Evolutionary conservation across 148 eudicot species (phyloP), one percentile per base, ranked within the genome.

Genomic region (Suaeda aralocaspica): DNA sequence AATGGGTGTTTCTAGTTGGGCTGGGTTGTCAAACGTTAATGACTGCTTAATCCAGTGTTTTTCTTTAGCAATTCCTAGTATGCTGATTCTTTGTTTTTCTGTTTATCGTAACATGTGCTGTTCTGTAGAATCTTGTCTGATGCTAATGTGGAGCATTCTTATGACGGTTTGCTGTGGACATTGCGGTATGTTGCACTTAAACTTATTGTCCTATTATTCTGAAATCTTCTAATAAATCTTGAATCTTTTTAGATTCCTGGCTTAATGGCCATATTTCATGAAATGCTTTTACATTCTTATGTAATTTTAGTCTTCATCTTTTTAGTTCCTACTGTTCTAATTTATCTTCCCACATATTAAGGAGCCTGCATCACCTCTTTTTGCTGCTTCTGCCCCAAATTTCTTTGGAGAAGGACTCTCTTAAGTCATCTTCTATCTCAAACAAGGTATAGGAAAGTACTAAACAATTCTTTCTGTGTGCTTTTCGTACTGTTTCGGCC

Each of bases 121-220:
- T 52, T 6, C 41, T 72, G 76, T 83, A 94, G 99, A 81, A 85
- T 85, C 72, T 73, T 89, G 52, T 84, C 81, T 79, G 88, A 85
- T 71, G 96, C 95, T 29, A 89, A 77, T 72, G 69, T 74, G 74
- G 87, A 83, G 74, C 92, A 91, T 80, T 68, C 84, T 67, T 91
- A 91, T 77, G 99, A 89, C 76, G 86, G 87, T 78, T 80, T 94
- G 63, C 80, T 87, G 30, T 94, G 99, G 99, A 86, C 91, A 64
- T 64, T 94, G 70, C 78, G 99, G 98, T 94, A 82, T 66, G 87
- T 68, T 72, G 42, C 77, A 31, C 48, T 39, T 61, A 33, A 12
- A 72, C 24, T 21, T 59, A 29, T 73, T 31, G 5, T 61, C 41
- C 15, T 55, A 25, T 53, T 19, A 60, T 22, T 59, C 29, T 50